These are phyloP conservation scores for Neoboletus subvelutipes DNA, from an alignment of 768 basidiomycete species.

Conservation along the genomic window DNA sequence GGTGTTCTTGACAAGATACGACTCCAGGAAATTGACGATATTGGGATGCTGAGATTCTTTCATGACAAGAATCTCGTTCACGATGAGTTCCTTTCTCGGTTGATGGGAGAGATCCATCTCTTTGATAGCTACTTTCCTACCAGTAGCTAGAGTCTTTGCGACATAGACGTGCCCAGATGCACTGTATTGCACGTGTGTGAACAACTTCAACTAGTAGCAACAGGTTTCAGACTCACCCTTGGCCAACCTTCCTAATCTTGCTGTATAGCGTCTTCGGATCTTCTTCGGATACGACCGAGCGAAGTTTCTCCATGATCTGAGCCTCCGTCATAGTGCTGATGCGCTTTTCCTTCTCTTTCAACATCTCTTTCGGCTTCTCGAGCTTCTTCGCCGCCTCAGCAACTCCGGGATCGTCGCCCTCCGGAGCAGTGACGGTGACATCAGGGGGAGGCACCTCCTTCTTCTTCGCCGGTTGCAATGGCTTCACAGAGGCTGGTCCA, in stretches of 20 bases:
- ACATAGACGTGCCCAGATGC: slow-evolving; percentile 98
- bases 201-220: background rate
- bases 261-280: slow-evolving; percentile 90
- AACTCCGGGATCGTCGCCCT: slow-evolving; percentile 45
- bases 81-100: slow-evolving; percentile 95
- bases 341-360: slow-evolving; percentile 67
- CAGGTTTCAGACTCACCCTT: slow-evolving; percentile 67
- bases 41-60: slow-evolving; percentile 97
- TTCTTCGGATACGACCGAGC: slow-evolving; percentile 80
- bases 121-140: slow-evolving; percentile 94
- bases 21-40: slow-evolving; percentile 93
- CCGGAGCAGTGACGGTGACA: slow-evolving; percentile 54
- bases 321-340: slow-evolving; percentile 97
- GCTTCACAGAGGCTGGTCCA: slow-evolving; percentile 66
- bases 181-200: slow-evolving; percentile 43
- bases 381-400: slow-evolving; percentile 73
- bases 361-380: slow-evolving; percentile 54
- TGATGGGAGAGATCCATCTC: slow-evolving; percentile 97
- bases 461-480: slow-evolving; percentile 75
- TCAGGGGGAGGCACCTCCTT: slow-evolving; percentile 33
- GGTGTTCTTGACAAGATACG: slow-evolving; percentile 82
- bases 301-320: slow-evolving; percentile 97
- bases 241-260: slow-evolving; percentile 98
- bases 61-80: slow-evolving; percentile 98
- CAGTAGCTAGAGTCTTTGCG: slow-evolving; percentile 81